Base-by-base conservation (phyloP, 1,284 basidiomycete species). In the Puccinia novopanici region DNA sequence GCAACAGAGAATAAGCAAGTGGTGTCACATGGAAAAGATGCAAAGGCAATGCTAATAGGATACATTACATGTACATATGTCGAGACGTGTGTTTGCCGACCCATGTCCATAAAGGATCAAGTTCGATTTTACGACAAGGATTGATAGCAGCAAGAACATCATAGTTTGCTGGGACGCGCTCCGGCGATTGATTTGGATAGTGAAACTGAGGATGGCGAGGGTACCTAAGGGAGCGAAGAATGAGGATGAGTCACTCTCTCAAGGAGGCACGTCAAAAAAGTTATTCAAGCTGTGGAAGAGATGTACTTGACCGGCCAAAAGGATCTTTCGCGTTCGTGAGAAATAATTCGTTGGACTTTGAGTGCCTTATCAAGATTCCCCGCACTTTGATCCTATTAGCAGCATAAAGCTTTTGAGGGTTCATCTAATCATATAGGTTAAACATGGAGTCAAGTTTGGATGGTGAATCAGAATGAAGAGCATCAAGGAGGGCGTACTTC, bases 401-500 rank as follows among this genome's bases (percentile, higher is more conserved):
- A 30, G 78, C 78, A 30, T 73, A 80, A 37, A 80, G 71, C 71
- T 80, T 80, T 74, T 80, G 78, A 37, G 78, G 78, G 34, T 73
- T 80, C 24, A 71, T 71, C 78, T 80, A 55, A 52, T 13, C 5
- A 70, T 2, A 55, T n/a, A 42, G 3, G 13, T 4, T 42, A 24
- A 27, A 57, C 24, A 57, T 24, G 24, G 6, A 40, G 37, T 3
- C 24, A 17, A 27, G 6, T 68, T 50, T n/a, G 67, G 22, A 30
- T 45, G 37, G 8, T 70, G 17, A 45, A 30, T 6, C 6, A 15
- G 9, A 68, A 1, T 12, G 4, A 17, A 45, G 3, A 13, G 27
- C 34, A 34, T 8, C 27, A 59, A 57, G 19, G 22, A 37, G 2
- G 8, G 70, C 76, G 15, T 22, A 74, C 78, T 55, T 80, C 70